Conservation (phyloP, 2,329 filamentous ascomycete genomes). For the Epichloe gansuensis region DNA sequence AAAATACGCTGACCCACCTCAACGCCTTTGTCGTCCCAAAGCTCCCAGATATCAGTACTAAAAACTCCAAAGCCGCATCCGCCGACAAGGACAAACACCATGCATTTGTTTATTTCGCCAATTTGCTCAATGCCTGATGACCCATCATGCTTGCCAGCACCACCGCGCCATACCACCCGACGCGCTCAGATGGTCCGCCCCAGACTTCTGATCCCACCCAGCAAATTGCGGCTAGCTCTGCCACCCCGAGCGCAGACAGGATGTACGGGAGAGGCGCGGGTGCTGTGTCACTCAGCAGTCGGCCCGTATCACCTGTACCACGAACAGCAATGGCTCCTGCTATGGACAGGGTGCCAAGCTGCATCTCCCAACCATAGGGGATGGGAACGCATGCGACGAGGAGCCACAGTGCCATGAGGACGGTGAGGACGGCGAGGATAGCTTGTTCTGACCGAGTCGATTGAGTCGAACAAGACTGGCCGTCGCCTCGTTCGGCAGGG, state of each 20-base stretch:
- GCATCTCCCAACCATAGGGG: conserved; percentile 16
- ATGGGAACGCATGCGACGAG: conserved; percentile 10
- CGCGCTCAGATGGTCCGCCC: conserved; percentile 11
- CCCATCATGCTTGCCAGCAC: conserved; percentile 20
- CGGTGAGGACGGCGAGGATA: conserved; percentile 11
- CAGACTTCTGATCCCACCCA: conserved; percentile 22
- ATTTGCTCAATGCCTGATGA: conserved; percentile 12
- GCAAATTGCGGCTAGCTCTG: conserved; percentile 20
- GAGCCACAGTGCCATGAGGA: conserved; percentile 16
- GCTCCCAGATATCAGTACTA: too few relatives aligned
- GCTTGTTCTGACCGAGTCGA: conserved; percentile 8
- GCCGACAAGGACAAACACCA: not conserved
- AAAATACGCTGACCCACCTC: too few relatives aligned
- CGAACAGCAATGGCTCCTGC: conserved; percentile 19
- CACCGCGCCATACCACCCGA: conserved; percentile 15
- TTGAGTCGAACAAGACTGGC: not conserved
- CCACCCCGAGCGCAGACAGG: conserved; percentile 17
- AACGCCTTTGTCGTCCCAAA: too few relatives aligned
- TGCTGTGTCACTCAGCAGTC: conserved; percentile 4
- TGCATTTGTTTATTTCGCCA: not conserved
- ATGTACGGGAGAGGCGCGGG: conserved; percentile 12
- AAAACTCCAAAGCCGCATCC: too few relatives aligned
- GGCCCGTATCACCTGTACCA: conserved; percentile 16
- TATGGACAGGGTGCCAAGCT: conserved; percentile 14
- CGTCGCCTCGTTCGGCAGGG: not conserved